phyloP scores from a whole-genome alignment of 2,329 filamentous ascomycete genomes.

The Juglanconis juglandina region DNA sequence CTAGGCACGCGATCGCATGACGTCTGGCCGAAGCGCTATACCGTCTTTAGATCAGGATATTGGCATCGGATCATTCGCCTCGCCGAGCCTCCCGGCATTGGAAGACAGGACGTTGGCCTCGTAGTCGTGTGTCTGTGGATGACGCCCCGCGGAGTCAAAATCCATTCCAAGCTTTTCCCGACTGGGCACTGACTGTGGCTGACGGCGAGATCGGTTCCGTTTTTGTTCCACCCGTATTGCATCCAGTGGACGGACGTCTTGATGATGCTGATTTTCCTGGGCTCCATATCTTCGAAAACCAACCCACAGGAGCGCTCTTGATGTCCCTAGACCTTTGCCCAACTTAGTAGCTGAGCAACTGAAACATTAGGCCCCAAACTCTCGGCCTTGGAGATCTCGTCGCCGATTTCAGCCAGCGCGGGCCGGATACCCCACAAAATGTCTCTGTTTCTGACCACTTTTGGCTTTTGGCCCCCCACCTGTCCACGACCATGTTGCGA shows the following conservation, averaged over 20 bases:
- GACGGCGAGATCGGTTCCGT: too few species aligned
- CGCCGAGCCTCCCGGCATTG: neutral
- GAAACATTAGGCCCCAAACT: conserved; percentile 9
- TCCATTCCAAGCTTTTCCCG: neutral
- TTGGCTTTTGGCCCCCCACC: conserved; percentile 13
- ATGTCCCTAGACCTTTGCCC: neutral
- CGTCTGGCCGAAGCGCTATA: neutral
- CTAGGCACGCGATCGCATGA: neutral
- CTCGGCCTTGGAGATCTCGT: neutral
- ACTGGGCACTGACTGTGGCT: neutral
- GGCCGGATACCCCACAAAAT: conserved; percentile 10
- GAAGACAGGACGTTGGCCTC: too few species aligned
- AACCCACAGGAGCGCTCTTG: neutral
- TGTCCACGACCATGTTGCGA: neutral
- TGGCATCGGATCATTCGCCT: neutral
- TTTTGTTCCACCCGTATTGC: neutral
- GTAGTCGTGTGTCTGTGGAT: neutral
- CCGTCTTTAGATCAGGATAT: neutral
- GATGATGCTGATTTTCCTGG: neutral
- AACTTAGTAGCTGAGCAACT: conserved; percentile 10
- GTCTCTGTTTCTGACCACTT: conserved; percentile 10
- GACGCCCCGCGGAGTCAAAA: neutral
- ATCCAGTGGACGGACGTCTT: neutral
- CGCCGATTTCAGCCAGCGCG: conserved; percentile 5
- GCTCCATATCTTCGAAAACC: neutral